phyloP scores from a whole-genome alignment of 2,329 filamentous ascomycete genomes.

The Zymoseptoria tritici region DNA sequence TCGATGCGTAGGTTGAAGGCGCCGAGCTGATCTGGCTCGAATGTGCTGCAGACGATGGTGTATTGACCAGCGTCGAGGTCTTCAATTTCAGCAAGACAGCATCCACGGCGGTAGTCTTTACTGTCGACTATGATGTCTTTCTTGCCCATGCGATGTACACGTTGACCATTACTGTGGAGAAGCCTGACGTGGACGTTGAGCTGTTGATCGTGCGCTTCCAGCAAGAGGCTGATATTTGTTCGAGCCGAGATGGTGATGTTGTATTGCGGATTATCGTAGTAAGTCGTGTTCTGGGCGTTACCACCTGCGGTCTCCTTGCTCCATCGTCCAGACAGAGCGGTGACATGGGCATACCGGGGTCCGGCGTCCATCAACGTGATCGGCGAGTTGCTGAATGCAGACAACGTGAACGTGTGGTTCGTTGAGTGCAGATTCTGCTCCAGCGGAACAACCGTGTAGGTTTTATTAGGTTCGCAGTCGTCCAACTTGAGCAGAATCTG shows the following conservation, averaged over 20 bases:
- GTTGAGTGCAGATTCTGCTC: slow-evolving; percentile 69
- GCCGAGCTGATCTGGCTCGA: slow-evolving; percentile 70
- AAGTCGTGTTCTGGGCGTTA: slow-evolving; percentile 67
- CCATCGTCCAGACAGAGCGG: slow-evolving; percentile 62
- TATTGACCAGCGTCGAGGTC: slow-evolving; percentile 65
- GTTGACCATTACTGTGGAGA: slow-evolving; percentile 66
- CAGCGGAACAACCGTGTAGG: slow-evolving; percentile 62
- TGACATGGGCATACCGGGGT: slow-evolving; percentile 52
- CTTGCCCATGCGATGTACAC: slow-evolving; percentile 60
- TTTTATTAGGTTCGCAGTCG: slow-evolving; percentile 45
- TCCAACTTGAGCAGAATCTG: slow-evolving; percentile 79
- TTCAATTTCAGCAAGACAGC: slow-evolving; percentile 59
- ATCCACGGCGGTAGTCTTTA: slow-evolving; percentile 79
- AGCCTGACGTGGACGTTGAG: slow-evolving; percentile 78
- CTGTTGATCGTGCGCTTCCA: slow-evolving; percentile 60
- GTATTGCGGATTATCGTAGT: slow-evolving; percentile 84
- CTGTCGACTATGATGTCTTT: slow-evolving; percentile 76
- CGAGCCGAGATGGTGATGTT: slow-evolving; percentile 51
- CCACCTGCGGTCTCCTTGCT: slow-evolving; percentile 74
- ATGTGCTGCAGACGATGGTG: slow-evolving; percentile 85
- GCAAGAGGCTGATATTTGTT: slow-evolving; percentile 62
- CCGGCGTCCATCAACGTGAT: slow-evolving; percentile 56
- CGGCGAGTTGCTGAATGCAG: slow-evolving; percentile 63
- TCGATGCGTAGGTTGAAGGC: slow-evolving; percentile 70
- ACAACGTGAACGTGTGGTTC: slow-evolving; percentile 78